Evolutionary conservation across 257 asterid genomes (phyloP).

Genomic region (Capsicum baccatum): DNA sequence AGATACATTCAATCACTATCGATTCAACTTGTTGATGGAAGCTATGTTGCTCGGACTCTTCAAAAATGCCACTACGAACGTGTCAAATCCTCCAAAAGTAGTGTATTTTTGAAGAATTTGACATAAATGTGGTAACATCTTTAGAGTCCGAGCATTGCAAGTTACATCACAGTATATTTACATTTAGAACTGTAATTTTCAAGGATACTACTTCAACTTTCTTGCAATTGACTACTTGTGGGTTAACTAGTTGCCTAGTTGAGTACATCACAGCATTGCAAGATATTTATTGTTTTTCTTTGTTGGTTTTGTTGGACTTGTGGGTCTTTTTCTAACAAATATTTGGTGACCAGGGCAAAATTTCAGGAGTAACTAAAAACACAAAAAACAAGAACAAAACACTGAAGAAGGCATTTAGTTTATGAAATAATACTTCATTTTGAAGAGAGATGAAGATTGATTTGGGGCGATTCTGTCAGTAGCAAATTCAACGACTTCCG

Average conservation of each 20-base stretch:
- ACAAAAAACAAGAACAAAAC: too few species aligned
- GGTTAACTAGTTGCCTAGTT: background rate
- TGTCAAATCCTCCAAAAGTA: background rate
- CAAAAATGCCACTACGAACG: background rate
- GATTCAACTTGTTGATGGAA: background rate
- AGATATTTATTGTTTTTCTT: background rate
- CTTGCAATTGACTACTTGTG: constrained; percentile 8
- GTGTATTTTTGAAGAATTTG: background rate
- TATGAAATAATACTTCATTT: too few species aligned
- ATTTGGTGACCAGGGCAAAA: constrained; percentile 12
- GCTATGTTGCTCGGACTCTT: background rate
- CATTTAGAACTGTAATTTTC: background rate
- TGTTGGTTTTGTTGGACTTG: background rate
- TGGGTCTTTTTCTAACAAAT: constrained; percentile 13
- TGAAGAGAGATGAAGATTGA: too few species aligned
- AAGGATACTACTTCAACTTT: constrained; percentile 2
- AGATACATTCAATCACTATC: background rate
- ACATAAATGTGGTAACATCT: background rate
- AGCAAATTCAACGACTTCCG: too few species aligned
- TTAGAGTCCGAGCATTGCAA: background rate
- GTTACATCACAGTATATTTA: background rate
- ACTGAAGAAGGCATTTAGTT: too few species aligned
- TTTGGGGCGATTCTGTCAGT: too few species aligned
- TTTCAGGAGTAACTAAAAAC: background rate
- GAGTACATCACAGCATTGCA: background rate